Evolutionary conservation across 495 filamentous ascomycete species (phyloP).

Genomic region (Terfezia boudieri): DNA sequence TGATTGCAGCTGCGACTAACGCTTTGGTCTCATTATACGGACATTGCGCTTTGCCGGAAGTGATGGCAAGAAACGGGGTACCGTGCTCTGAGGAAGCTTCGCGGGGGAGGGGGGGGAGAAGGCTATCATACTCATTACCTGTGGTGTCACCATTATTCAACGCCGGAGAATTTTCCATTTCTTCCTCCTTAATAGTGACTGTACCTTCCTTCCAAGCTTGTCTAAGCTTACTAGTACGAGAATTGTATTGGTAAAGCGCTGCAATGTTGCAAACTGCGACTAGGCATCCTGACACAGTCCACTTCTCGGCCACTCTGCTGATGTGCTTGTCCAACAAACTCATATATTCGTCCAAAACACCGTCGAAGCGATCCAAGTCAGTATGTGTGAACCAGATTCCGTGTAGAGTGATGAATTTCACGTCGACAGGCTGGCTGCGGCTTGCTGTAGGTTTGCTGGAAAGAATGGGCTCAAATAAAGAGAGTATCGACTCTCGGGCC

Average conservation of each 20-base stretch:
- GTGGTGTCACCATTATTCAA: not conserved
- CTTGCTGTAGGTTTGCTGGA: conserved; percentile 12
- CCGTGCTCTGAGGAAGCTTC: conserved; percentile 13
- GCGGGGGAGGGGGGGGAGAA: conserved; percentile 14
- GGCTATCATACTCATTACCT: conserved; percentile 9
- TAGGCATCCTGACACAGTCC: conserved; percentile 19
- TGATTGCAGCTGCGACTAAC: not conserved
- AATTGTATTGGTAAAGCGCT: conserved; percentile 38
- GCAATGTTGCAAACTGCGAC: conserved; percentile 39
- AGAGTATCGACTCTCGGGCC: conserved; percentile 37
- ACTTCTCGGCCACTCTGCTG: conserved; percentile 24
- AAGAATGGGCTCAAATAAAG: conserved; percentile 37
- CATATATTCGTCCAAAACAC: conserved; percentile 23
- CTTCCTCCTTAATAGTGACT: not conserved
- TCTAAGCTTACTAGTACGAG: conserved; percentile 24
- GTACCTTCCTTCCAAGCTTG: conserved; percentile 14
- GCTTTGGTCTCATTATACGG: not conserved
- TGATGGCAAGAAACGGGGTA: conserved; percentile 7
- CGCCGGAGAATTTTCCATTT: not conserved
- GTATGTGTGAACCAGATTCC: conserved; percentile 32
- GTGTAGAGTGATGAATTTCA: conserved; percentile 34
- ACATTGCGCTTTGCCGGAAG: not conserved
- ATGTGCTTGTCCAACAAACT: conserved; percentile 29
- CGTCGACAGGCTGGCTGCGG: conserved; percentile 12
- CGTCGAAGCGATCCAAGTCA: conserved; percentile 23